phyloP scores from a whole-genome alignment of 2,329 filamentous ascomycete species.

The Neofusicoccum parvum region DNA sequence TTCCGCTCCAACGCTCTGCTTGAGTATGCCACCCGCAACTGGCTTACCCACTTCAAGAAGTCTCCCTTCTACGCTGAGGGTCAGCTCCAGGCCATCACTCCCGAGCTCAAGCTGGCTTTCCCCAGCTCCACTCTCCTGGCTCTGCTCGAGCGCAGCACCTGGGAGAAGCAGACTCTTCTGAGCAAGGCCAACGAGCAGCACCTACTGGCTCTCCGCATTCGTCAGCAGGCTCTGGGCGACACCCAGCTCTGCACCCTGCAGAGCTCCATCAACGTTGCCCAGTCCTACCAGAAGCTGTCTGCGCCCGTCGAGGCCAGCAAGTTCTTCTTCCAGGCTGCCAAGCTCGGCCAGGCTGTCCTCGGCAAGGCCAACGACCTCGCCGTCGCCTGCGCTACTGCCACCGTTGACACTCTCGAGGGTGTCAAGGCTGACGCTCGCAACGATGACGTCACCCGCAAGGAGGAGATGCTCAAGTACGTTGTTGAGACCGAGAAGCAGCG shows the following conservation, averaged over 20 bases:
- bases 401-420: constrained; percentile 4
- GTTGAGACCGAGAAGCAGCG: constrained; percentile 26
- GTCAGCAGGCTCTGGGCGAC: constrained; percentile 20
- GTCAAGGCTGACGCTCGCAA: constrained; percentile 15
- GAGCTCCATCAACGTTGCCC: constrained; percentile 21
- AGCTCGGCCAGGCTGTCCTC: constrained; percentile 25
- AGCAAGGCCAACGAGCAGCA: constrained; percentile 21
- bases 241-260: constrained; percentile 12
- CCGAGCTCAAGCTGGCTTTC: constrained; percentile 50
- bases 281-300: constrained; percentile 18
- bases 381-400: constrained; percentile 23
- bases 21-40: constrained; percentile 53
- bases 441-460: constrained; percentile 26
- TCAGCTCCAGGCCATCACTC: constrained; percentile 46
- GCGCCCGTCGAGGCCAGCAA: constrained; percentile 39
- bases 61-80: constrained; percentile 47
- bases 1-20: constrained; percentile 48
- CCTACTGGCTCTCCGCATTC: constrained; percentile 19
- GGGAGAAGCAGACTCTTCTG: constrained; percentile 30
- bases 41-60: constrained; percentile 51
- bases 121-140: constrained; percentile 51
- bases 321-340: constrained; percentile 34
- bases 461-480: constrained; percentile 30
- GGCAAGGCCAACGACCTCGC: constrained; percentile 21
- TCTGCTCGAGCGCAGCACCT: constrained; percentile 55